A percentile compares a stretch with the other conserved stretches of the same genome.
phyloP scores from a whole-genome alignment of 2,329 filamentous ascomycete species.

The Sordariomycetes sp. region DNA sequence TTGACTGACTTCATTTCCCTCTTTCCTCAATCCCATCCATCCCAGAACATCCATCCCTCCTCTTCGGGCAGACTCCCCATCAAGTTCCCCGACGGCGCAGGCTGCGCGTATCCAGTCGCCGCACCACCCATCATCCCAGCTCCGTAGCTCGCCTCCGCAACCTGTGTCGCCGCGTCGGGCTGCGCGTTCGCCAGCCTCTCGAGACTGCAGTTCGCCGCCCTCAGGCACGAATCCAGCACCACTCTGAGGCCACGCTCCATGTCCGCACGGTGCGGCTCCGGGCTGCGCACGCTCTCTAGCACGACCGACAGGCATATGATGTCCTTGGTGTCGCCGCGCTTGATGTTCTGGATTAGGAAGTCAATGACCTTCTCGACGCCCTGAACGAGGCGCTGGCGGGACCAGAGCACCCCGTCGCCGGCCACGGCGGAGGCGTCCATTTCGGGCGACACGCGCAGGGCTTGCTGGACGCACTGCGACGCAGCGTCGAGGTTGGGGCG shows the following conservation, averaged over 20 bases:
- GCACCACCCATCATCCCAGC: too few species aligned
- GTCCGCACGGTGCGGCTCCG: constrained; percentile 30
- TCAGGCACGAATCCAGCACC: constrained; percentile 34
- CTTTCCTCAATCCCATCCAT: constrained; percentile 5
- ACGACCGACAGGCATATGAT: constrained; percentile 39
- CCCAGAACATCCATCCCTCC: constrained; percentile 18
- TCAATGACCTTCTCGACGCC: constrained; percentile 39
- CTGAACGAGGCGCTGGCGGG: constrained; percentile 26
- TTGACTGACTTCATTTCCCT: too few species aligned
- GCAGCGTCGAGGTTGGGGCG: constrained; percentile 18
- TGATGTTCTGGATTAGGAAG: constrained; percentile 33
- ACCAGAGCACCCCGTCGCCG: constrained; percentile 22
- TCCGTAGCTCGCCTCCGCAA: neutral
- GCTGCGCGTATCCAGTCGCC: neutral
- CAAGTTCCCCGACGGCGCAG: neutral
- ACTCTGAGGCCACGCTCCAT: constrained; percentile 29
- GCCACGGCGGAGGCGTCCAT: neutral
- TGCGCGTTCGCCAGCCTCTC: constrained; percentile 19
- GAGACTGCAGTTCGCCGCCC: constrained; percentile 30
- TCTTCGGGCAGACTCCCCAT: constrained; percentile 16
- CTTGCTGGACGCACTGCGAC: constrained; percentile 16
- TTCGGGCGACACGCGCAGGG: constrained; percentile 23
- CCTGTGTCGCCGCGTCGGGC: neutral
- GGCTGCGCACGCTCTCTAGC: constrained; percentile 31
- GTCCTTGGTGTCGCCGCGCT: constrained; percentile 40